Evolutionary conservation across 225 moss, liverwort and hornwort species (phyloP).

Genomic region (Climacium dendroides): DNA sequence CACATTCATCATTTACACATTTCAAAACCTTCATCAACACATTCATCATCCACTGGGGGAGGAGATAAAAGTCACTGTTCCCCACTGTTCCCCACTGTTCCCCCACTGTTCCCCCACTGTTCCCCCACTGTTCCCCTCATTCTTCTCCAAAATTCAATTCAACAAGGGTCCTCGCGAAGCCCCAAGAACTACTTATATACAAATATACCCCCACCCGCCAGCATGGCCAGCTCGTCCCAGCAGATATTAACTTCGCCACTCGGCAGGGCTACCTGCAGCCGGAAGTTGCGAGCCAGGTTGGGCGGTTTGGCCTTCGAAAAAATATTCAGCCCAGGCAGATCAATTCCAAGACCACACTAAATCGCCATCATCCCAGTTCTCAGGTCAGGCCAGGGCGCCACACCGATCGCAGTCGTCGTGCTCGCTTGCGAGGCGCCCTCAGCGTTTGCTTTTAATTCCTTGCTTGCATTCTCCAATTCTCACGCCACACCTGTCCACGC

Average conservation of each 20-base stretch:
- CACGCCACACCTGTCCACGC: constrained; percentile 5
- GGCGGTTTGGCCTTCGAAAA: neutral
- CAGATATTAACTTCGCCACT: neutral
- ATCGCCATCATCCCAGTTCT: neutral
- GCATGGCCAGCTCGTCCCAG: neutral
- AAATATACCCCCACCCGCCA: neutral
- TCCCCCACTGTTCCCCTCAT: neutral
- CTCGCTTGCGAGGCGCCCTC: neutral
- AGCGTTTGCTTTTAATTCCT: neutral
- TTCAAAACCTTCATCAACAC: neutral
- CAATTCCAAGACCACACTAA: neutral
- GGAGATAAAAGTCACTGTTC: neutral
- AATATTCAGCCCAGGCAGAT: neutral
- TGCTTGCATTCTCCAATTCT: neutral
- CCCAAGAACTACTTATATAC: neutral
- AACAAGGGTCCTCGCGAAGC: neutral
- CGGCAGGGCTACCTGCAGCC: neutral
- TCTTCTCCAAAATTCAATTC: neutral
- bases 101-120: neutral
- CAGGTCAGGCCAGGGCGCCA: neutral
- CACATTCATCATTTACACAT: too few relatives aligned
- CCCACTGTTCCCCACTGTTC: neutral
- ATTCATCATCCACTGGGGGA: neutral
- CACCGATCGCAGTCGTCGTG: neutral
- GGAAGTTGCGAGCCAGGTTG: neutral